Conservation (phyloP, 306 rosid species). For the Adenanthera pavonina region DNA sequence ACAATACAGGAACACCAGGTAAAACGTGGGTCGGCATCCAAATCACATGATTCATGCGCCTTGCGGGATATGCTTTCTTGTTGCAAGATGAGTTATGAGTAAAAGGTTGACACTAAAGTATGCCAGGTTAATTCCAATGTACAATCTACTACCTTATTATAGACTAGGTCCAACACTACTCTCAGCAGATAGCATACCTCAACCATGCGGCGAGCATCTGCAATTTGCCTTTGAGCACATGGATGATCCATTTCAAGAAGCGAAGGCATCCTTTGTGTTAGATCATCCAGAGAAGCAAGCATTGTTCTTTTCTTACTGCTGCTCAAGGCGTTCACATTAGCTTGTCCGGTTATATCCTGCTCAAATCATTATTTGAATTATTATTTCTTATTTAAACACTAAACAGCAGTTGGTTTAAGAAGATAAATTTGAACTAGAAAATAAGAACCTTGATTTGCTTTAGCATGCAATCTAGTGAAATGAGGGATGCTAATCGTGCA, state of each 20-base stretch:
- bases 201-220: constrained; percentile 68
- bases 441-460: constrained; percentile 86
- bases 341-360: constrained; percentile 75
- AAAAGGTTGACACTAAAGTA: neutral
- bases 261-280: constrained; percentile 85
- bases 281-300: constrained; percentile 81
- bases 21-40: neutral
- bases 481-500: constrained; percentile 93
- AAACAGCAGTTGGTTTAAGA: neutral
- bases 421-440: constrained; percentile 29
- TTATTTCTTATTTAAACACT: constrained; percentile 22
- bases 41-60: neutral
- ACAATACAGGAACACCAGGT: neutral
- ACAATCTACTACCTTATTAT: neutral
- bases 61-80: neutral
- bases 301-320: constrained; percentile 74
- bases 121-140: neutral
- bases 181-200: constrained; percentile 65
- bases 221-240: constrained; percentile 80
- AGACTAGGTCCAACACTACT: neutral
- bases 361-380: constrained; percentile 34
- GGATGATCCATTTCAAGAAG: constrained; percentile 96
- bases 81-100: neutral
- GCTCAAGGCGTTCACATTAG: constrained; percentile 67
- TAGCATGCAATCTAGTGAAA: constrained; percentile 87